phyloP scores from a whole-genome alignment of 106 monocot species.

The Dendrobium nobile region DNA sequence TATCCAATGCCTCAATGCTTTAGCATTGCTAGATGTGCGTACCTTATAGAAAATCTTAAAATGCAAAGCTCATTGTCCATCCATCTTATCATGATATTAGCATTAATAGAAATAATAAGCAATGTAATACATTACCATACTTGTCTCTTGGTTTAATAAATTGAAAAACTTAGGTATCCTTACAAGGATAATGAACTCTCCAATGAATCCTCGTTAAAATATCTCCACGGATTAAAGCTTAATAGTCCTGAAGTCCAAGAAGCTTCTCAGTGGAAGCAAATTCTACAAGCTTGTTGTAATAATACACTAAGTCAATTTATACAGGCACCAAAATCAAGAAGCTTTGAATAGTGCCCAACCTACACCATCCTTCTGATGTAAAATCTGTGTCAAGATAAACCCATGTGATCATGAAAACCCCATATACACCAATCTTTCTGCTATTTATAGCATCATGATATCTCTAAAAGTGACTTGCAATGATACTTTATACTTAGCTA shows the following conservation, averaged over 20 bases:
- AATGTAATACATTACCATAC: slow-evolving; percentile 6
- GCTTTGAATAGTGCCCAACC: slow-evolving; percentile 44
- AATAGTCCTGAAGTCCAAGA: slow-evolving; percentile 1
- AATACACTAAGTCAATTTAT: slow-evolving; percentile 22
- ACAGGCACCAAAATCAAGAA: slow-evolving; percentile 45
- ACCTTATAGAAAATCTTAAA: slow-evolving; percentile 1
- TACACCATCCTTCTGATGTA: slow-evolving; percentile 42
- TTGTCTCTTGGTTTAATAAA: neutral
- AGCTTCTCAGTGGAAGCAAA: slow-evolving; percentile 1
- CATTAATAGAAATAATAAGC: slow-evolving; percentile 5
- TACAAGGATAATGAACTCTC: slow-evolving; percentile 6
- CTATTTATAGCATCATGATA: neutral
- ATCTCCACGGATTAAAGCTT: neutral
- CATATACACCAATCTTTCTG: slow-evolving; percentile 8
- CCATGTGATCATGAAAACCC: slow-evolving; percentile 39
- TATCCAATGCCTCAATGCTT: neutral
- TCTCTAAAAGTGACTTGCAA: neutral
- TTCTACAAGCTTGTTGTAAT: neutral
- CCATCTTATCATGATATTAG: neutral
- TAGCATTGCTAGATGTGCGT: neutral
- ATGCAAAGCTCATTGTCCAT: slow-evolving; percentile 5
- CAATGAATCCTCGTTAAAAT: neutral
- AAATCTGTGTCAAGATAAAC: slow-evolving; percentile 68
- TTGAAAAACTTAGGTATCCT: slow-evolving; percentile 3
- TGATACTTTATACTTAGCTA: neutral